A percentile compares a stretch with the other conserved stretches of the same genome.
Conservation (phyloP, 2,329 filamentous ascomycete genomes). For the Colletotrichum sp. region DNA sequence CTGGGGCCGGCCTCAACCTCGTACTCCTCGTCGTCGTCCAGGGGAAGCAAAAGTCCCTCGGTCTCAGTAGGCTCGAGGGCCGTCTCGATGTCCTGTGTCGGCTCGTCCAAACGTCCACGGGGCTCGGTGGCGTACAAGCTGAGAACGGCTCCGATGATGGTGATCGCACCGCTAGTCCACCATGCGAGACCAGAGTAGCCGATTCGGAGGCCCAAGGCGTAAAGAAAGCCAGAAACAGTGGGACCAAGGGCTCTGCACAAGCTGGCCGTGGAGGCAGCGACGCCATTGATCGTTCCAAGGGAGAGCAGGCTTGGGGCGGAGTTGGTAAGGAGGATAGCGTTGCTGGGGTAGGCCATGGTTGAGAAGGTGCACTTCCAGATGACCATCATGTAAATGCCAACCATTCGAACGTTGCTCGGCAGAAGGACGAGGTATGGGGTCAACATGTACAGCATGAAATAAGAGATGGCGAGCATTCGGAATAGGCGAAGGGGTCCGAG, state of each 20-base stretch:
- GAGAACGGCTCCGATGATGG: conserved; percentile 75
- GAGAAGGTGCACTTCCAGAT: conserved; percentile 94
- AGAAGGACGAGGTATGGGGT: conserved; percentile 90
- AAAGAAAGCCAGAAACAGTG: conserved; percentile 84
- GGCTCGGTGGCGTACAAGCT: conserved; percentile 78
- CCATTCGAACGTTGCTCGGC: conserved; percentile 72
- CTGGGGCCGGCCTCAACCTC: conserved; percentile 10
- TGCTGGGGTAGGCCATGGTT: conserved; percentile 89
- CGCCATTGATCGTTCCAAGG: conserved; percentile 90
- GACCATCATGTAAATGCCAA: conserved; percentile 78
- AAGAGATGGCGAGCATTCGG: conserved; percentile 78
- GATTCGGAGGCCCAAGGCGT: conserved; percentile 77
- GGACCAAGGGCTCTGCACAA: conserved; percentile 88
- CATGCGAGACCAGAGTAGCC: conserved; percentile 90
- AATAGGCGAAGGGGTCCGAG: conserved; percentile 85
- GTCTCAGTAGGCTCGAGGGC: conserved; percentile 27
- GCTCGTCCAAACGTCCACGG: conserved; percentile 47
- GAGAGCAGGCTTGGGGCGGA: conserved; percentile 83
- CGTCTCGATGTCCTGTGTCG: conserved; percentile 44
- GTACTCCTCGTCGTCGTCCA: neutral
- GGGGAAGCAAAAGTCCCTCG: conserved; percentile 2
- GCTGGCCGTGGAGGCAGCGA: conserved; percentile 89
- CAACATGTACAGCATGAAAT: conserved; percentile 86
- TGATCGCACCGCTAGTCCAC: conserved; percentile 87
- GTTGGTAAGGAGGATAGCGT: conserved; percentile 88